Evolutionary conservation across 495 filamentous ascomycete species (phyloP).

Genomic region (Xylaria nigripes): DNA sequence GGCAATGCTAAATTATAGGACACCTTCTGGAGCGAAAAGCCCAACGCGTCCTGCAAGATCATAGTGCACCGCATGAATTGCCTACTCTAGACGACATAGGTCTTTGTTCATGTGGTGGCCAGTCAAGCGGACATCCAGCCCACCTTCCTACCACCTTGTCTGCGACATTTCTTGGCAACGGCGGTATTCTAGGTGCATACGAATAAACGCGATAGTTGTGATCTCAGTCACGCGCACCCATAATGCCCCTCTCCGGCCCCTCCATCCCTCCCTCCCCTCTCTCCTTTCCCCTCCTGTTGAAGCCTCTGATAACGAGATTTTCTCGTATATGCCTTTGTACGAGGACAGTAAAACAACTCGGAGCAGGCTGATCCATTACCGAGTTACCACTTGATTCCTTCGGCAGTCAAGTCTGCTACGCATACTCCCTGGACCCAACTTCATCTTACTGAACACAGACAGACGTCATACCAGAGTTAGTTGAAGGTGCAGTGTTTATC

Average conservation of each 20-base stretch:
- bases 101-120: constrained; percentile 1
- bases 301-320: neutral
- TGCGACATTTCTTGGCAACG: constrained; percentile 1
- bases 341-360: neutral
- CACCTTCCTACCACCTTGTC: neutral
- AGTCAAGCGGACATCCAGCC: neutral
- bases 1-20: neutral
- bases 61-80: constrained; percentile 5
- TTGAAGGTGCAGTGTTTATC: neutral
- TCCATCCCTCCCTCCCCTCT: neutral
- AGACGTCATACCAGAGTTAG: neutral
- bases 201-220: neutral
- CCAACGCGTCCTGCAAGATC: constrained; percentile 9
- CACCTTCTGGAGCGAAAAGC: neutral
- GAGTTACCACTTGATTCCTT: neutral
- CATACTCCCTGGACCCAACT: neutral
- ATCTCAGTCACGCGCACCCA: neutral
- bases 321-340: neutral
- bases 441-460: neutral
- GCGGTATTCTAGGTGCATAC: constrained; percentile 3
- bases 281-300: neutral
- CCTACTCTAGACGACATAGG: constrained; percentile 1
- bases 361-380: neutral
- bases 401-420: neutral
- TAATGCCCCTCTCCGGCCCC: neutral